These are phyloP conservation scores for Volvox africanus DNA, from an alignment of 139 green algal genomes.

Conservation along the genomic window DNA sequence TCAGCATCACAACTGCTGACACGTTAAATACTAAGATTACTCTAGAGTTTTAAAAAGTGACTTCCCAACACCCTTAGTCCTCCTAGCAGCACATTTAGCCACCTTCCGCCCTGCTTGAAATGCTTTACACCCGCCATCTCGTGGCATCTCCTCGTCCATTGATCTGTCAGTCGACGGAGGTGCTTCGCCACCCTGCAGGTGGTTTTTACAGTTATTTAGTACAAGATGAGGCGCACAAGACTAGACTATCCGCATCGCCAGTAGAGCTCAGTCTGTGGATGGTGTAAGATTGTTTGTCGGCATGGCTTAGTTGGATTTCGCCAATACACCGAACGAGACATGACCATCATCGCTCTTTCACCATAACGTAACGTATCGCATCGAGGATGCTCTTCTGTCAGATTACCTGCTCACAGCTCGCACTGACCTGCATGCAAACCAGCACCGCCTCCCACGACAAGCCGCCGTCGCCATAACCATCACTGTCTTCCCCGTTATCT, in stretches of 20 bases:
- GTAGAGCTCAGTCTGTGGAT: constrained; percentile 68
- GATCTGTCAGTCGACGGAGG: no score
- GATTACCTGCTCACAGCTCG: no score
- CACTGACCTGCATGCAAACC: constrained; percentile 68
- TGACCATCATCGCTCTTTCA: constrained; percentile 58
- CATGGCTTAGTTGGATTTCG: constrained; percentile 65
- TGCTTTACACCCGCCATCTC: no score
- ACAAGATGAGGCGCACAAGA: no score
- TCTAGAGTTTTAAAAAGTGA: constrained; percentile 24
- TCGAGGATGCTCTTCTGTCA: background rate
- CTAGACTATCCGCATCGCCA: no score
- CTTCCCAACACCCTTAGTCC: background rate
- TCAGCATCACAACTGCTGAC: no score
- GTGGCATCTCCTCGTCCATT: no score
- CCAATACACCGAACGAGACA: constrained; percentile 74
- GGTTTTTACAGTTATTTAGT: no score
- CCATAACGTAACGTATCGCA: background rate
- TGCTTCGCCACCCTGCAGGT: no score
- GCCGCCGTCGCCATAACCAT: constrained; percentile 83
- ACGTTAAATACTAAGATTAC: no score
- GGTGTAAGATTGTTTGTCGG: constrained; percentile 63
- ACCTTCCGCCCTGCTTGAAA: no score
- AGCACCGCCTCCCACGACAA: constrained; percentile 94
- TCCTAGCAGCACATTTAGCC: background rate
- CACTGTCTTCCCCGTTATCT: constrained; percentile 73